These are phyloP conservation scores for Aspergillus sp. DNA, from an alignment of 2,329 filamentous ascomycete species.

Conservation along the genomic window DNA sequence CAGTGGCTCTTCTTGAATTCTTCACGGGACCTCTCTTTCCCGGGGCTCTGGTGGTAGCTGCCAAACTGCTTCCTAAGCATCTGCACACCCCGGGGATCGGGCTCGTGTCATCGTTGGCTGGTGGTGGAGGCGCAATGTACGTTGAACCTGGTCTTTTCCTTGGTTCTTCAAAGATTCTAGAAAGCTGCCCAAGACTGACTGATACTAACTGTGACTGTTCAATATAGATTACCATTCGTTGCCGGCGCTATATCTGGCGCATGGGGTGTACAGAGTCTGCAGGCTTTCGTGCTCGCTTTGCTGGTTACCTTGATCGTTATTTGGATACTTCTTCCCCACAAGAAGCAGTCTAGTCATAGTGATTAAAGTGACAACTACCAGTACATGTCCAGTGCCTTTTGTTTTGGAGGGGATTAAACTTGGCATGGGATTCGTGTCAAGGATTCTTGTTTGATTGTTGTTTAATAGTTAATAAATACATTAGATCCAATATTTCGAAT, in stretches of 20 bases:
- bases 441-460: no score
- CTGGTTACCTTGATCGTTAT: slow-evolving; percentile 24
- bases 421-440: not conserved
- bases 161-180: not conserved
- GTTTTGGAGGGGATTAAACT: not conserved
- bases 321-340: not conserved
- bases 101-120: slow-evolving; percentile 70
- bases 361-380: not conserved
- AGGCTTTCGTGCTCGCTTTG: slow-evolving; percentile 56
- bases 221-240: slow-evolving; percentile 55
- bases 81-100: slow-evolving; percentile 71
- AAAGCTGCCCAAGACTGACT: not conserved
- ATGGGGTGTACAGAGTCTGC: slow-evolving; percentile 57
- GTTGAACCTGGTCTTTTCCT: not conserved
- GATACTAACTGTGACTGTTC: not conserved
- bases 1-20: slow-evolving; percentile 61
- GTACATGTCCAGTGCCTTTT: not conserved
- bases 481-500: no score
- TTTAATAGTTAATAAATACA: no score
- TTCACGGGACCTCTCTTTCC: slow-evolving; percentile 74
- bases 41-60: slow-evolving; percentile 65
- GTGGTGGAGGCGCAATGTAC: slow-evolving; percentile 62
- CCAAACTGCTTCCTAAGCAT: slow-evolving; percentile 66
- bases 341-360: not conserved
- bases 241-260: slow-evolving; percentile 66